These are phyloP conservation scores for Tilletia indica DNA, from an alignment of 1,284 basidiomycete genomes.

Conservation along the genomic window DNA sequence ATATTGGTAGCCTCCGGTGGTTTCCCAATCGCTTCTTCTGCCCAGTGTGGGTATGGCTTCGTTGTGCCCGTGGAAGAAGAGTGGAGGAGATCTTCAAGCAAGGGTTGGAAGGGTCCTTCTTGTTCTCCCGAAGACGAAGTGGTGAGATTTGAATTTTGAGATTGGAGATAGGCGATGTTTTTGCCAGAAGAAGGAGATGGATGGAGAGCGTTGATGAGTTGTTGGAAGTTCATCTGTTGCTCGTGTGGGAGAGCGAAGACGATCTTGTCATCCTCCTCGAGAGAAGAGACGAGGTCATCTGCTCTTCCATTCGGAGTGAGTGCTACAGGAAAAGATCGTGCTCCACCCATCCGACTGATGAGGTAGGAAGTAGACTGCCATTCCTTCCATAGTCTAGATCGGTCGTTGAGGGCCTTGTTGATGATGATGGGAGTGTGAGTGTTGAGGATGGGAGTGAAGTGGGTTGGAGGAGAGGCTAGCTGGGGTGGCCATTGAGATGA, in stretches of 20 bases:
- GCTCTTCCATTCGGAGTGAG: constrained; percentile 47
- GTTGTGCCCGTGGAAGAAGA: not conserved
- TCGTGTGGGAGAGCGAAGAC: constrained; percentile 48
- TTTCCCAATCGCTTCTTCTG: constrained; percentile 36
- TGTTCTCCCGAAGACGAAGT: not conserved
- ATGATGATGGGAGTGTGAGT: constrained; percentile 36
- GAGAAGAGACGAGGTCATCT: constrained; percentile 33
- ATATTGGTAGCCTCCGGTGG: constrained; percentile 46
- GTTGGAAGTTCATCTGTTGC: constrained; percentile 28
- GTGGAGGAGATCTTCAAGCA: constrained; percentile 31
- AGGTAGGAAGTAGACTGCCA: constrained; percentile 42
- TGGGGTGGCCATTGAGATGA: not conserved
- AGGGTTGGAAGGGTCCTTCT: constrained; percentile 39
- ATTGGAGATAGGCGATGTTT: constrained; percentile 43
- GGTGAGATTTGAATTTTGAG: constrained; percentile 47
- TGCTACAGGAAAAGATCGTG: constrained; percentile 34
- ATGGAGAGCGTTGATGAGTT: constrained; percentile 28
- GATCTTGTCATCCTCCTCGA: constrained; percentile 10
- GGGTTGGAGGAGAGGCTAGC: constrained; percentile 1
- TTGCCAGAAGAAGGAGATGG: not conserved
- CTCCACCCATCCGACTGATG: constrained; percentile 29
- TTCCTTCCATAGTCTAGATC: constrained; percentile 17
- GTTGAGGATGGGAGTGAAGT: constrained; percentile 12
- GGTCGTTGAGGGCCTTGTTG: constrained; percentile 25
- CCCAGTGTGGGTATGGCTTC: constrained; percentile 27